Evolutionary conservation across 2,329 filamentous ascomycete species (phyloP), one percentile per base, ranked within the genome.

Genomic region (Cladosporium colombiae): DNA sequence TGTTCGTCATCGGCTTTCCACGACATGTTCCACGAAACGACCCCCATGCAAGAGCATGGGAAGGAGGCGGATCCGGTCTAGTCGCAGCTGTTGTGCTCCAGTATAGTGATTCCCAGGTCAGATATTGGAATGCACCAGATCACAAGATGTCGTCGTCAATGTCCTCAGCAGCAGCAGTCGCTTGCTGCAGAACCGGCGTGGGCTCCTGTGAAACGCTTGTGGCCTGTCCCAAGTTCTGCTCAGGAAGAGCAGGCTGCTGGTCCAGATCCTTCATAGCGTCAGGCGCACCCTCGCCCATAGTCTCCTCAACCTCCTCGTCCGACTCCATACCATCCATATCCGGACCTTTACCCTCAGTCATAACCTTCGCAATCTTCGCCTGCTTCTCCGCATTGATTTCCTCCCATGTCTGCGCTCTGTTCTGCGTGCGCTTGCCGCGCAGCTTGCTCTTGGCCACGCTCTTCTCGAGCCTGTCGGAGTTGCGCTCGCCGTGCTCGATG

Each of bases 401-500:
- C 27, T 77, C 75, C 76, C 76, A 78, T 29, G 71, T 71, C 46
- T 66, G 70, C 44, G 67, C 62, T 53, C 74, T 66, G 14, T 62
- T 67, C 63, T 73, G 70, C 13, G 86, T 78, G 46, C 72, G 78
- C 72, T 81, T 84, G 37, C 77, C 81, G 66, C 80, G 82, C 11
- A 74, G 76, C 53, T 82, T 69, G 69, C 85, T 86, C 71, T 84
- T 85, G 23, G 79, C 77, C 35, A 84, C 78, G 74, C 88, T 88
- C 50, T 80, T 81, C 74, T 86, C 83, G 50, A 83, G 73, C 74
- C 83, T 86, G 67, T 85, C 84, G 67, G 83, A 76, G 40, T 84
- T 80, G 18, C 80, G 78, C 65, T 85, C 85, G 8, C 84, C 86
- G 67, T 82, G 80, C 70, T 87, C 85, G 50, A 88, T 75, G 21